A percentile compares a stretch with the other conserved stretches of the same genome.
These are phyloP conservation scores for Pleoardoris graminearum DNA, from an alignment of 2,329 filamentous ascomycete species.

Conservation along the genomic window DNA sequence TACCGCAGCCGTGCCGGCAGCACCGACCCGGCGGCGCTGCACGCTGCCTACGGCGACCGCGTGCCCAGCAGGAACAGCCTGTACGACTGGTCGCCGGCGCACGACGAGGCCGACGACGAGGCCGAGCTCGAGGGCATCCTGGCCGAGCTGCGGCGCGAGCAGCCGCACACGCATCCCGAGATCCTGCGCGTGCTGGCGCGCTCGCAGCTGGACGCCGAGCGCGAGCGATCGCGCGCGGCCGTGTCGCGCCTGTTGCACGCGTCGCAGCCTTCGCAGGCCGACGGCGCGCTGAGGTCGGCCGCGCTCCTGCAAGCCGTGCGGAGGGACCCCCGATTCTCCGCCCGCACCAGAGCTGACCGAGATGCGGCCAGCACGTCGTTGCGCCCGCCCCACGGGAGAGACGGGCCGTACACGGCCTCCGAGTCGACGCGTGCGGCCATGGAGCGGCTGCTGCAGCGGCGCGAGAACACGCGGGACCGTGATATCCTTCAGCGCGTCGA, in stretches of 20 bases:
- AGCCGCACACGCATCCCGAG: slow-evolving; percentile 45
- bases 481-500: slow-evolving; percentile 31
- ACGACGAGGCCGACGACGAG: slow-evolving; percentile 40
- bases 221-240: slow-evolving; percentile 33
- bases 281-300: slow-evolving; percentile 44
- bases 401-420: slow-evolving; percentile 24
- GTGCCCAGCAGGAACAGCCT: slow-evolving; percentile 58
- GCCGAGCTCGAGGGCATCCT: slow-evolving; percentile 48
- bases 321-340: slow-evolving; percentile 45
- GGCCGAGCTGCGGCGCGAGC: slow-evolving; percentile 45
- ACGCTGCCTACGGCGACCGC: slow-evolving; percentile 58
- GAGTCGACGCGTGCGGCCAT: slow-evolving; percentile 28
- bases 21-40: slow-evolving; percentile 46
- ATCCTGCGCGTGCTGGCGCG: slow-evolving; percentile 43
- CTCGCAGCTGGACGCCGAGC: slow-evolving; percentile 41
- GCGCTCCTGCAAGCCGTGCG: slow-evolving; percentile 48
- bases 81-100: slow-evolving; percentile 63
- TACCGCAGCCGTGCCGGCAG: neutral
- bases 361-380: slow-evolving; percentile 30
- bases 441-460: slow-evolving; percentile 36
- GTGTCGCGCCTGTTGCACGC: slow-evolving; percentile 30
- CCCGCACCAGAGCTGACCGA: slow-evolving; percentile 44
- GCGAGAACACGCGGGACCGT: slow-evolving; percentile 20
- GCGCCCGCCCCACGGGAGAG: slow-evolving; percentile 26
- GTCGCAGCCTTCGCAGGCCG: slow-evolving; percentile 30